These are phyloP conservation scores for Tricholoma furcatifolium DNA, from an alignment of 768 basidiomycete genomes.

Conservation along the genomic window DNA sequence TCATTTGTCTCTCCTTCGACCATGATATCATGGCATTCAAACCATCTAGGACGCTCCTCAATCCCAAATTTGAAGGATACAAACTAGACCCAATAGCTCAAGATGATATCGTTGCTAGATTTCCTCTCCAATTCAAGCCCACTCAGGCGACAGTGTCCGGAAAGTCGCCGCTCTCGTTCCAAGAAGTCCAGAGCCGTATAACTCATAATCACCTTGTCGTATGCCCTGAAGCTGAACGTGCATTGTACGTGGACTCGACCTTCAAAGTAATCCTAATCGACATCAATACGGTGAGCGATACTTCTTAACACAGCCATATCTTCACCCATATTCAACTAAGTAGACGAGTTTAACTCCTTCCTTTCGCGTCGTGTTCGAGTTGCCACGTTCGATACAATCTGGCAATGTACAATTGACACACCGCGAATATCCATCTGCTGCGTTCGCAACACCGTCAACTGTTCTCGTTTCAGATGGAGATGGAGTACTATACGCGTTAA, in stretches of 20 bases:
- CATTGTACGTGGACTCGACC: slow-evolving; percentile 68
- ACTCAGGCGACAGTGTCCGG: slow-evolving; percentile 64
- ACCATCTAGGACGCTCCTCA: slow-evolving; percentile 56
- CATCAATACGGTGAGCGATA: slow-evolving; percentile 52
- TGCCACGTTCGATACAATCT: slow-evolving; percentile 52
- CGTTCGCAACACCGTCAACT: slow-evolving; percentile 48
- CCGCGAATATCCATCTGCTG: slow-evolving; percentile 74
- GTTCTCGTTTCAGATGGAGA: slow-evolving; percentile 68
- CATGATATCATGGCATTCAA: slow-evolving; percentile 32
- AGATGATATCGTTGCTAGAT: slow-evolving; percentile 51
- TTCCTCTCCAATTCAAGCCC: slow-evolving; percentile 51
- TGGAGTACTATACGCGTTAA: slow-evolving; percentile 64
- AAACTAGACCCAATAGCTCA: slow-evolving; percentile 63
- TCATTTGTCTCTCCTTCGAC: too few relatives aligned
- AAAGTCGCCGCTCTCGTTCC: slow-evolving; percentile 63
- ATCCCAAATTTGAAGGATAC: slow-evolving; percentile 86
- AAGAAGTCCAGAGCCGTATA: slow-evolving; percentile 83
- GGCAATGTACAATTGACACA: slow-evolving; percentile 39
- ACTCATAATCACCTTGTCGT: slow-evolving; percentile 78
- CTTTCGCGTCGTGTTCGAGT: slow-evolving; percentile 56
- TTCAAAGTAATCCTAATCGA: slow-evolving; percentile 60
- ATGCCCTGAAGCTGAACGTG: slow-evolving; percentile 41
- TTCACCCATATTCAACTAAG: slow-evolving; percentile 25
- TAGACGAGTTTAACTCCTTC: slow-evolving; percentile 53
- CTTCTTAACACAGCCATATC: slow-evolving; percentile 3